phyloP scores from a whole-genome alignment of 257 asterid species.

The Plectranthus barbatus region DNA sequence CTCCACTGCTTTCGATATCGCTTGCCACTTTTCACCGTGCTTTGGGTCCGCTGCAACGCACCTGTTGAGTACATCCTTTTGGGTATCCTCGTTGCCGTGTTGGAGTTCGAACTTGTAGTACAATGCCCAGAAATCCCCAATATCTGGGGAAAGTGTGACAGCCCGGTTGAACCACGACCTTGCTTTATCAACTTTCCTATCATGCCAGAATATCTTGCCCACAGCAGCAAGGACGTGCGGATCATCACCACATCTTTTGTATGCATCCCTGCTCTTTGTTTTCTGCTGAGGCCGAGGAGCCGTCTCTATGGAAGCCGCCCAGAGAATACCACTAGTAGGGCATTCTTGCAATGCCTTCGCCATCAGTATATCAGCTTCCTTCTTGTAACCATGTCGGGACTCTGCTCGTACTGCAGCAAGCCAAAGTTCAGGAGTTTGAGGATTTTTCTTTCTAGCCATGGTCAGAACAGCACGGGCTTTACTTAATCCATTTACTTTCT shows the following conservation, averaged over 20 bases:
- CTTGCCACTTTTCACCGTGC: constrained; percentile 94
- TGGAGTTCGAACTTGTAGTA: constrained; percentile 73
- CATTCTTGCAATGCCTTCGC: constrained; percentile 93
- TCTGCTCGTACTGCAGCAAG: constrained; percentile 87
- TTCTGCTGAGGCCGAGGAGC: constrained; percentile 70
- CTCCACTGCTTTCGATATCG: constrained; percentile 74
- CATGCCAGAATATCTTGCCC: constrained; percentile 83
- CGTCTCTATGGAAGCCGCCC: constrained; percentile 78
- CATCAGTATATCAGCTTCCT: constrained; percentile 74
- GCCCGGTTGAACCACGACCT: constrained; percentile 66
- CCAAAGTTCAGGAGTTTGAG: constrained; percentile 74
- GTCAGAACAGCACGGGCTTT: constrained; percentile 81
- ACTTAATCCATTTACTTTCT: constrained; percentile 59
- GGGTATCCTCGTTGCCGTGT: constrained; percentile 60
- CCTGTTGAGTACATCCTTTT: constrained; percentile 61
- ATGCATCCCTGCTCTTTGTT: constrained; percentile 60
- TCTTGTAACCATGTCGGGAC: constrained; percentile 64
- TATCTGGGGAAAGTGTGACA: constrained; percentile 73
- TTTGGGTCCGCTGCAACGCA: constrained; percentile 84
- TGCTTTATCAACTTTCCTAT: constrained; percentile 77
- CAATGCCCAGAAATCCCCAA: constrained; percentile 89
- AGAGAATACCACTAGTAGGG: constrained; percentile 68
- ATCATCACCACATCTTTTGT: constrained; percentile 58
- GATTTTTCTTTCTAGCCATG: constrained; percentile 77
- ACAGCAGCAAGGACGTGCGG: constrained; percentile 69